A percentile compares a stretch with the other conserved stretches of the same genome.
Evolutionary conservation across 192 early-diverging fungal species (phyloP).

Genomic region (Linderina pennispora): DNA sequence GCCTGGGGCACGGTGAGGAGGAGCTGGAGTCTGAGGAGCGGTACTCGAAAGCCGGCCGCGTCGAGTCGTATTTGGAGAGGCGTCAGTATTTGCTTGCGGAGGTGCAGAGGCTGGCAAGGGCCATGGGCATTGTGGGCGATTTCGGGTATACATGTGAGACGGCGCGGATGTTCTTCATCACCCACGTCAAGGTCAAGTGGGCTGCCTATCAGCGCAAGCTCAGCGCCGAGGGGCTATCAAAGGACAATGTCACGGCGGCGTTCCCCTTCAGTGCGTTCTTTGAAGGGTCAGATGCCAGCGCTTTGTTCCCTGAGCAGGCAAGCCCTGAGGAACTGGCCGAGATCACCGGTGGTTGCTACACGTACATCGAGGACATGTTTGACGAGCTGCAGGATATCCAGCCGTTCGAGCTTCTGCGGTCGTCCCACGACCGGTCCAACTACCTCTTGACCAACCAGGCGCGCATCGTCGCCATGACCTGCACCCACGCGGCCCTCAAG

Average conservation of each 20-base stretch:
- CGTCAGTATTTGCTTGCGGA: slow-evolving; percentile 65
- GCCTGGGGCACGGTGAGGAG: slow-evolving; percentile 92
- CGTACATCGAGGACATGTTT: slow-evolving; percentile 76
- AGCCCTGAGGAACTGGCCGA: slow-evolving; percentile 35
- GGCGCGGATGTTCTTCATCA: slow-evolving; percentile 80
- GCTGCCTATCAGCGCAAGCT: slow-evolving; percentile 50
- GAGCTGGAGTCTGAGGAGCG: slow-evolving; percentile 73
- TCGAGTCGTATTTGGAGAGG: slow-evolving; percentile 85
- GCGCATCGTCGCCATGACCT: slow-evolving; percentile 95
- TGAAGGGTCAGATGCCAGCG: slow-evolving; percentile 50
- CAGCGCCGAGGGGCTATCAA: background rate
- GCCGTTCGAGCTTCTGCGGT: slow-evolving; percentile 88
- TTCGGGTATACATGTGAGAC: slow-evolving; percentile 91
- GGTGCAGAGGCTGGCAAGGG: slow-evolving; percentile 72
- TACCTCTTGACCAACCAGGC: slow-evolving; percentile 95
- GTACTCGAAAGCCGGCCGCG: slow-evolving; percentile 91
- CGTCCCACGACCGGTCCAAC: slow-evolving; percentile 71
- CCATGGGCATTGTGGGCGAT: slow-evolving; percentile 72
- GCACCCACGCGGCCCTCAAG: slow-evolving; percentile 92
- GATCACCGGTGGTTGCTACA: slow-evolving; percentile 59
- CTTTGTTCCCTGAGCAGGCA: too few relatives aligned
- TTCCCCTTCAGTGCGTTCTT: slow-evolving; percentile 90
- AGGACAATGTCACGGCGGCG: slow-evolving; percentile 6
- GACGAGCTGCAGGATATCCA: slow-evolving; percentile 84
- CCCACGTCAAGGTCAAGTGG: slow-evolving; percentile 76